Evolutionary conservation across 441 rosid genomes (phyloP).

Genomic region (Raphanus hybrid): DNA sequence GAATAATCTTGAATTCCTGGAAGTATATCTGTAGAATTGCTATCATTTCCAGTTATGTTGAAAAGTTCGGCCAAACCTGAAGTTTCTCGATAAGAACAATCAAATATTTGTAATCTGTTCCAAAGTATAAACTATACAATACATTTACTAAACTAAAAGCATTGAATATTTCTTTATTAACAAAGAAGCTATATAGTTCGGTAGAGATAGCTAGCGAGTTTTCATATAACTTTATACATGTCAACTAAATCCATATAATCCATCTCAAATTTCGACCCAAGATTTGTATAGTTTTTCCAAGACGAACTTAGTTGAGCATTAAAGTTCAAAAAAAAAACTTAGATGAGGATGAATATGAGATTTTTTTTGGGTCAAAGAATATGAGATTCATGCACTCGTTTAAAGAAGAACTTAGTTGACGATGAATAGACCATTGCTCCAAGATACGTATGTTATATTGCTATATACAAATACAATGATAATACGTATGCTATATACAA

Average conservation of each 20-base stretch:
- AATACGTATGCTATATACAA: slow-evolving; percentile 8
- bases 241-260: background rate
- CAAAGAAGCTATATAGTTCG: background rate
- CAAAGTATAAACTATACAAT: background rate
- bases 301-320: slow-evolving; percentile 1
- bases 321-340: too few species aligned
- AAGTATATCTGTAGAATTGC: too few species aligned
- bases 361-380: background rate
- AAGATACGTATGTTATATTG: slow-evolving; percentile 19
- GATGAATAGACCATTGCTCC: slow-evolving; percentile 20
- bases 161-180: background rate
- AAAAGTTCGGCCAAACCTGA: too few species aligned
- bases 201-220: background rate
- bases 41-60: too few species aligned
- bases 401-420: slow-evolving; percentile 5
- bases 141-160: background rate
- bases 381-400: background rate
- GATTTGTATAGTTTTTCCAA: background rate
- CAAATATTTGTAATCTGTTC: too few species aligned
- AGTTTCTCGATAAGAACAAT: too few species aligned
- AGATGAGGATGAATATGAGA: too few species aligned
- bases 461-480: slow-evolving; percentile 12
- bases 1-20: too few species aligned
- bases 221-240: background rate
- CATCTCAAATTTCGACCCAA: background rate